Evolutionary conservation across 2,329 filamentous ascomycete species (phyloP).

Genomic region (Botrytis sinoallii): DNA sequence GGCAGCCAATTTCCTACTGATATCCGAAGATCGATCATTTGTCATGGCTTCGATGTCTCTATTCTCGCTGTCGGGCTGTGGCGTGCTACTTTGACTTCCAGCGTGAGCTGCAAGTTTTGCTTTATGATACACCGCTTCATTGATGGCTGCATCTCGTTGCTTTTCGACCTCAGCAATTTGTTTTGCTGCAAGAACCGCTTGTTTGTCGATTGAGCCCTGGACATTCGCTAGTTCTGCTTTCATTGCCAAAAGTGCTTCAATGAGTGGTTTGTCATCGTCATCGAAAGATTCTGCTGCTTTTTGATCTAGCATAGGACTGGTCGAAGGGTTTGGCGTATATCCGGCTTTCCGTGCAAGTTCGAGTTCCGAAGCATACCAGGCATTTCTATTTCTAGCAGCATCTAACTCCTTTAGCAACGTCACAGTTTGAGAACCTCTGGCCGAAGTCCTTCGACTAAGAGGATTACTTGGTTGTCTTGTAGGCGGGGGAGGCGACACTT

Average conservation of each 20-base stretch:
- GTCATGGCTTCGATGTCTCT: constrained; percentile 56
- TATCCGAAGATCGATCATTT: constrained; percentile 67
- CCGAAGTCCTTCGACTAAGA: constrained; percentile 59
- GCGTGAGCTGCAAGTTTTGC: constrained; percentile 84
- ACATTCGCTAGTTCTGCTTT: constrained; percentile 84
- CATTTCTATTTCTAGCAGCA: constrained; percentile 77
- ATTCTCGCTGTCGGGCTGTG: constrained; percentile 55
- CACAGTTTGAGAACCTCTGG: constrained; percentile 57
- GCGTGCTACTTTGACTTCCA: constrained; percentile 59
- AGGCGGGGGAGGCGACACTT: constrained; percentile 58
- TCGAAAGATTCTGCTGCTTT: constrained; percentile 75
- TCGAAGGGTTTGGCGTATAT: constrained; percentile 69
- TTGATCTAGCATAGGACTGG: constrained; percentile 72
- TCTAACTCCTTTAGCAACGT: constrained; percentile 85
- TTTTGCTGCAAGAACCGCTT: constrained; percentile 79
- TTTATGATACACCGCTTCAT: constrained; percentile 91
- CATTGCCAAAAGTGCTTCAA: constrained; percentile 92
- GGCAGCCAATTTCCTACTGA: constrained; percentile 78
- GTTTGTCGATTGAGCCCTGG: constrained; percentile 83
- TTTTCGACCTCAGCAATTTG: constrained; percentile 92
- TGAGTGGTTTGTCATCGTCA: constrained; percentile 86
- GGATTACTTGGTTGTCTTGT: constrained; percentile 55
- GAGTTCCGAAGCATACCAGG: constrained; percentile 95
- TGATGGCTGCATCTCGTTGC: constrained; percentile 90
- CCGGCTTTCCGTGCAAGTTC: constrained; percentile 88